These are phyloP conservation scores for Salvia splendens DNA, from an alignment of 257 asterid genomes.

Conservation along the genomic window DNA sequence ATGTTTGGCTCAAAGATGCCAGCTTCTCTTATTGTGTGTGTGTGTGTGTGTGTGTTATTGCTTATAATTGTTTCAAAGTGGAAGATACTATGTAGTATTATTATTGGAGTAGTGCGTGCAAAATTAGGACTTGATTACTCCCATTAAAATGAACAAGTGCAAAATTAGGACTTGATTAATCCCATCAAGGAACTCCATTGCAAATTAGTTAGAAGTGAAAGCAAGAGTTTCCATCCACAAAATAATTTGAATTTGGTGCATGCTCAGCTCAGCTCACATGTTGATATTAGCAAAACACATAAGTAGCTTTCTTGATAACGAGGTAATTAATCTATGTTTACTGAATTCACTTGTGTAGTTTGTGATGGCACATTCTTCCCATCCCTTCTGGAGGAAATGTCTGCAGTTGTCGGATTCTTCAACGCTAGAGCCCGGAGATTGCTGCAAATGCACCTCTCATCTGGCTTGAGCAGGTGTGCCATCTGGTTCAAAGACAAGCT, in stretches of 20 bases:
- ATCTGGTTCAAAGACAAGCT: slow-evolving; percentile 65
- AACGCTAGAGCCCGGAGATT: slow-evolving; percentile 66
- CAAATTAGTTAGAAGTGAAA: no score
- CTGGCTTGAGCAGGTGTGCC: slow-evolving; percentile 67
- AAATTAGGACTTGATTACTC: slow-evolving; percentile 1
- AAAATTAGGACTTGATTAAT: background rate
- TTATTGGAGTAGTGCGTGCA: background rate
- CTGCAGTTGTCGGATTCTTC: slow-evolving; percentile 84
- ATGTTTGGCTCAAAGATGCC: slow-evolving; percentile 16
- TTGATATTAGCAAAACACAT: background rate
- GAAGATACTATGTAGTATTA: background rate
- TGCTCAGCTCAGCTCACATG: background rate
- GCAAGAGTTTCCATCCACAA: no score
- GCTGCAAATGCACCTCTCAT: slow-evolving; percentile 72
- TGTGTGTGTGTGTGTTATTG: background rate
- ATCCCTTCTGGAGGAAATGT: slow-evolving; percentile 81
- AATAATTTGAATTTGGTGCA: no score
- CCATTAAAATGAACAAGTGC: no score
- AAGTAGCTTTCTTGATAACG: background rate
- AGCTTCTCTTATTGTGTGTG: background rate
- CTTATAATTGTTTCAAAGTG: background rate
- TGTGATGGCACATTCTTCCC: slow-evolving; percentile 97
- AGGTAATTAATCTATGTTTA: background rate
- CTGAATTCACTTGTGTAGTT: slow-evolving; percentile 42
- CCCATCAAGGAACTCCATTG: background rate